phyloP scores from a whole-genome alignment of 495 filamentous ascomycete genomes.

The Penicillium paradoxum region DNA sequence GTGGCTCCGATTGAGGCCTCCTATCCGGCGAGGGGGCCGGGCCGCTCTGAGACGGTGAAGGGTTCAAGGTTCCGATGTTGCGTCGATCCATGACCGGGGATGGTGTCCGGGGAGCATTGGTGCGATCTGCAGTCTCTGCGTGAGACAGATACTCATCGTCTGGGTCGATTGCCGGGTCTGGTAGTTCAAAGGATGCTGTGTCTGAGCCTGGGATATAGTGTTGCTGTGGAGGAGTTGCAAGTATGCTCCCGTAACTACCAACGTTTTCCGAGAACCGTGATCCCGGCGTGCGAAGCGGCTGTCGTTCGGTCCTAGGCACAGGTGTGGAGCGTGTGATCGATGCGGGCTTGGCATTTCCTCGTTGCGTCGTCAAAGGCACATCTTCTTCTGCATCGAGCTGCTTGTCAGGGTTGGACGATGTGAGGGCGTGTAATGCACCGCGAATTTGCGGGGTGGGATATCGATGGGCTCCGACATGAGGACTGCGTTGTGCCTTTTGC shows the following conservation, averaged over 20 bases:
- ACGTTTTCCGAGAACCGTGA: conserved; percentile 35
- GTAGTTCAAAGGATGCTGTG: conserved; percentile 58
- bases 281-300: conserved; percentile 35
- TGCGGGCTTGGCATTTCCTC: conserved; percentile 12
- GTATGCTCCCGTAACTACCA: conserved; percentile 71
- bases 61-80: conserved; percentile 8
- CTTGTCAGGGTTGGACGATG: conserved; percentile 18
- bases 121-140: conserved; percentile 13
- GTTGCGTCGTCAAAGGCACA: conserved; percentile 4
- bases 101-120: conserved; percentile 14
- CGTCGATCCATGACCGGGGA: conserved; percentile 28
- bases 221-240: conserved; percentile 53
- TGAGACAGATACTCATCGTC: conserved; percentile 28
- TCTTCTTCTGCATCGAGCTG: conserved; percentile 20
- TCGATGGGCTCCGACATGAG: conserved; percentile 40
- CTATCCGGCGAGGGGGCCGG: conserved; percentile 6
- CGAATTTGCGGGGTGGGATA: conserved; percentile 28
- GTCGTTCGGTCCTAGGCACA: conserved; percentile 27
- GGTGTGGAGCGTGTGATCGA: conserved; percentile 22
- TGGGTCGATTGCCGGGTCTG: conserved; percentile 65
- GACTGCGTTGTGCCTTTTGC: conserved; percentile 54
- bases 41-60: conserved; percentile 4
- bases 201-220: conserved; percentile 27
- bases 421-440: conserved; percentile 15
- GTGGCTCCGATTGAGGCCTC: conserved; percentile 10